Percentiles rank a stretch among this genome's conserved stretches.
Conservation (phyloP, 2,329 filamentous ascomycete genomes). For the Plenodomus lindquistii region DNA sequence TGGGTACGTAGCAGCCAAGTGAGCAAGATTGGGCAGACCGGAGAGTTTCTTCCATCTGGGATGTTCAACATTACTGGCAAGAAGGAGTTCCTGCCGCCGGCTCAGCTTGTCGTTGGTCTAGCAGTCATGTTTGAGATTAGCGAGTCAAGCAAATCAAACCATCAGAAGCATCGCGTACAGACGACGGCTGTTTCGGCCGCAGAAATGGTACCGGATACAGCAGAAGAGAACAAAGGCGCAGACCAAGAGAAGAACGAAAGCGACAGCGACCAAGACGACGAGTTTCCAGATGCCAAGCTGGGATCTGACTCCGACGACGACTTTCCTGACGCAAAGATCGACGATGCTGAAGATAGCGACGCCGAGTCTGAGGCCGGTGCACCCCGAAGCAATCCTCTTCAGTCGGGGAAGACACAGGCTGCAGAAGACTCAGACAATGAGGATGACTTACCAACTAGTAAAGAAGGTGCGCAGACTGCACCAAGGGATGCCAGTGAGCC, state of each 20-base stretch:
- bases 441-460: constrained; percentile 25
- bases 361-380: constrained; percentile 37
- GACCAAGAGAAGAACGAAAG: constrained; percentile 25
- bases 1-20: constrained; percentile 93
- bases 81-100: constrained; percentile 89
- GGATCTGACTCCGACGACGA: constrained; percentile 48
- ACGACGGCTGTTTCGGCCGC: constrained; percentile 36
- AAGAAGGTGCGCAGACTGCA: constrained; percentile 7
- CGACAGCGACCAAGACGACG: constrained; percentile 49
- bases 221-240: constrained; percentile 13
- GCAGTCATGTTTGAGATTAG: constrained; percentile 87
- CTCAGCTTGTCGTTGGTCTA: constrained; percentile 84
- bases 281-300: constrained; percentile 50
- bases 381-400: constrained; percentile 45
- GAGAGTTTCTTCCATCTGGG: constrained; percentile 78
- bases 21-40: constrained; percentile 77
- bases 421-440: constrained; percentile 25
- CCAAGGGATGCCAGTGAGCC: constrained; percentile 14
- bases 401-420: constrained; percentile 24
- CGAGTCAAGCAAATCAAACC: constrained; percentile 80
- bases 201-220: constrained; percentile 22
- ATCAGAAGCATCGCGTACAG: constrained; percentile 73
- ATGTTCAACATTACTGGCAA: constrained; percentile 80
- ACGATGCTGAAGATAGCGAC: constrained; percentile 43
- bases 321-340: constrained; percentile 49